Percentiles rank a stretch among this genome's conserved stretches.
phyloP scores from a whole-genome alignment of 2,329 filamentous ascomycete species.

The Ophiostoma quercus region DNA sequence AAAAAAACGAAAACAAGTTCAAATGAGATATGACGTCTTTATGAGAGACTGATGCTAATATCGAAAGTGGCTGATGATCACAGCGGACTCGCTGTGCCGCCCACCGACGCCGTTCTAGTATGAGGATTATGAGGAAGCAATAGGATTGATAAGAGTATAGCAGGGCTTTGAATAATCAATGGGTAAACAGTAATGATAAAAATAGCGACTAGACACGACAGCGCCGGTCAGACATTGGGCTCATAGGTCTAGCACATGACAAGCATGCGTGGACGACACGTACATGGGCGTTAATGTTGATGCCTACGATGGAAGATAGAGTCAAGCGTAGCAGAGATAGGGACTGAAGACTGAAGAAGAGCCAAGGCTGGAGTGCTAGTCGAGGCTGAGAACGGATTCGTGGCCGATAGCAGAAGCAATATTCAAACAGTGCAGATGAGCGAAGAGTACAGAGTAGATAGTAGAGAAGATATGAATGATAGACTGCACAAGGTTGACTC shows the following conservation, averaged over 20 bases:
- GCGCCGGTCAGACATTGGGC: conserved; percentile 3
- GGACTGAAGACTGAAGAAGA: not conserved
- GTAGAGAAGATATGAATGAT: not conserved
- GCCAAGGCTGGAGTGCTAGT: not conserved
- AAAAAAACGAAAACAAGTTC: not conserved
- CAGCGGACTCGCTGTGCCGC: not conserved
- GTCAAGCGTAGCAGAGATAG: not conserved
- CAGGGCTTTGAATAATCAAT: not conserved
- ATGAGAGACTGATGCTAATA: not conserved
- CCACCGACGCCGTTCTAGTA: not conserved
- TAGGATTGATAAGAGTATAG: not conserved
- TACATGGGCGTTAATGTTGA: not conserved
- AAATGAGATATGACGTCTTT: not conserved
- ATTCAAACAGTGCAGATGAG: too few species aligned
- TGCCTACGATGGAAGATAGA: not conserved
- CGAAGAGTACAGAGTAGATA: too few species aligned
- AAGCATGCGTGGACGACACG: not conserved
- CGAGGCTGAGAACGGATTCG: not conserved
- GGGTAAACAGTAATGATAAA: not conserved
- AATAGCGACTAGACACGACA: not conserved
- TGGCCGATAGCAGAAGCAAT: not conserved
- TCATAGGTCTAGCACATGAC: not conserved
- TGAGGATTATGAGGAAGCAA: not conserved
- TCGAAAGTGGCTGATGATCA: not conserved
- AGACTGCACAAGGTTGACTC: not conserved